A percentile compares a stretch with the other conserved stretches of the same genome.
These are phyloP conservation scores for Leccinum arenicola DNA, from an alignment of 768 basidiomycete genomes.

Conservation along the genomic window DNA sequence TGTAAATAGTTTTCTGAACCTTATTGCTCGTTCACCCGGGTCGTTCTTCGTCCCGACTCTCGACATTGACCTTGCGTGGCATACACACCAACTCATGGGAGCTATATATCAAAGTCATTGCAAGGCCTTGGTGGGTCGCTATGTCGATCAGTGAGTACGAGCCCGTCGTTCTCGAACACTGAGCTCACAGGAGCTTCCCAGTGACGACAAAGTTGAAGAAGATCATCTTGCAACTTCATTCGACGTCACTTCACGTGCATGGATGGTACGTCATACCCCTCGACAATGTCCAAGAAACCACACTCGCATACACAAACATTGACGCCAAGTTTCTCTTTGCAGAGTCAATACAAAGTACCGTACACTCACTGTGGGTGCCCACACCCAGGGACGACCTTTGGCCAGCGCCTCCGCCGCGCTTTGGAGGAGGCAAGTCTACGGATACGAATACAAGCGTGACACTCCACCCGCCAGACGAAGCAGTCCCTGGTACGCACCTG, in stretches of 20 bases:
- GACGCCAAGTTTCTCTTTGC: neutral
- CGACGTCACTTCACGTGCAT: constrained; percentile 49
- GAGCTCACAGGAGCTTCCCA: constrained; percentile 25
- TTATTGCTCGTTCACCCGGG: constrained; percentile 43
- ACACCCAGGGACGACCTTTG: constrained; percentile 41
- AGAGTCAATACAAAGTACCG: constrained; percentile 47
- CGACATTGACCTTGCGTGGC: constrained; percentile 73
- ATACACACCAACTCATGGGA: constrained; percentile 60
- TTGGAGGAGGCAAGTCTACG: neutral
- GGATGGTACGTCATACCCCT: constrained; percentile 36
- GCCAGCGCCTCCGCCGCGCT: constrained; percentile 39
- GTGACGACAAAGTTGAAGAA: constrained; percentile 54
- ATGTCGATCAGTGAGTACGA: constrained; percentile 51
- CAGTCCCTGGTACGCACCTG: constrained; percentile 46
- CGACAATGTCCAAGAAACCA: neutral
- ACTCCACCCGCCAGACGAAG: constrained; percentile 34
- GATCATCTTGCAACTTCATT: constrained; percentile 41
- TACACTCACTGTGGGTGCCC: constrained; percentile 63
- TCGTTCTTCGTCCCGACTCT: constrained; percentile 56
- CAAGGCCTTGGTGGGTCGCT: constrained; percentile 37
- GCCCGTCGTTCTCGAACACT: too few species aligned
- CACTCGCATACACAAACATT: neutral
- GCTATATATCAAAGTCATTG: constrained; percentile 43
- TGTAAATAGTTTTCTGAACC: constrained; percentile 43
- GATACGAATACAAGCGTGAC: constrained; percentile 4